Base-by-base conservation (phyloP, 352 stramenopile species). In the Globisporangium splendens region DNA sequence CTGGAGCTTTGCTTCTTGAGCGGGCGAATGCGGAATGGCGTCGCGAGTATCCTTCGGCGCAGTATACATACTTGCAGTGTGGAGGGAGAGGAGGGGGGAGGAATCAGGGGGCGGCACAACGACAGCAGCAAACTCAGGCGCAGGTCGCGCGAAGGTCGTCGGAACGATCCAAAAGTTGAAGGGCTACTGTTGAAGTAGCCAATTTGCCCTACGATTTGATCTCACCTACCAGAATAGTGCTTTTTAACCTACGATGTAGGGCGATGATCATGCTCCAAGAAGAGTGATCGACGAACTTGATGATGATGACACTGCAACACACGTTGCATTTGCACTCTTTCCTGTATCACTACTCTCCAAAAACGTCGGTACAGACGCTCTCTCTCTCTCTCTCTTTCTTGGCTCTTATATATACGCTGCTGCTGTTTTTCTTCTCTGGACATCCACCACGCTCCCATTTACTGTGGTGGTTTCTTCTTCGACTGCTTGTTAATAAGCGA, bases 401-500 rank as follows among this genome's bases (percentile, higher is more conserved):
- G 28, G 28, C 28, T 35, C 28, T 35, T 55, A 62, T 62, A 62
- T 48, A 62, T 62, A 62, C 46, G 56, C 35, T 47, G 50, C 50
- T 33, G 28, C 14, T 50, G 17, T 17, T 39, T 50, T 24, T 22
- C 46, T 43, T 14, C 22, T 50, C 49, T 22, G 56, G 22, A 49
- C 60, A 24, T 52, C 59, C 14, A 49, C n/a, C 56, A 31, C 35
- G 35, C 33, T 22, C 35, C 12, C 15, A 46, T 18, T 66, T 86
- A 91, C 65, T 91, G 75, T 51, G 79, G 71, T 49, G 80, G 73
- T 61, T 91, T 91, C 78, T 95, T 94, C 74, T 95, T 95, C 55
- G 75, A 80, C 66, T 90, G 77, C 87, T 99, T 99, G 87, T 98
- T 99, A 75, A 99, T 99, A 50, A 99, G 95, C 50, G 94, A 98